Conservation (phyloP, 2,329 filamentous ascomycete genomes). For the Dendryphion nanum region DNA sequence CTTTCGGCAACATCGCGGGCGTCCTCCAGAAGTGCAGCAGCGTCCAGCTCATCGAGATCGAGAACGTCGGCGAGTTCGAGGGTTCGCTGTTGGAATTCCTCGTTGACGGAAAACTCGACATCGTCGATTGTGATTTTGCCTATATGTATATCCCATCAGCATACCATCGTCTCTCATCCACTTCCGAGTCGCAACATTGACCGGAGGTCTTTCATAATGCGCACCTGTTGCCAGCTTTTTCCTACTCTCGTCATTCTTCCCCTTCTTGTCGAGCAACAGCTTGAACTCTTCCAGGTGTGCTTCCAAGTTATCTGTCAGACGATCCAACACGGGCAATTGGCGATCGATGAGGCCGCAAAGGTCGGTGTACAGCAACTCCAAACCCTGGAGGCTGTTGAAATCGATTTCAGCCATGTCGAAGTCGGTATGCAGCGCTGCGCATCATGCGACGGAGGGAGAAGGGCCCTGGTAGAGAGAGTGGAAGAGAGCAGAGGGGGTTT, state of each 20-base stretch:
- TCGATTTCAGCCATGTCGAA: slow-evolving; percentile 68
- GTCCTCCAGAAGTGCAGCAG: slow-evolving; percentile 72
- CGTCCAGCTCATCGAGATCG: slow-evolving; percentile 84
- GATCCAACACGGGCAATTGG: slow-evolving; percentile 67
- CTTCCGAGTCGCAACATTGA: too few relatives aligned
- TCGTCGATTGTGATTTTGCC: slow-evolving; percentile 74
- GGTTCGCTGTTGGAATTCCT: slow-evolving; percentile 80
- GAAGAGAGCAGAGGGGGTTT: too few relatives aligned
- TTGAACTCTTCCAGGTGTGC: slow-evolving; percentile 65
- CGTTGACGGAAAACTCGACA: slow-evolving; percentile 76
- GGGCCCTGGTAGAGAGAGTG: too few relatives aligned
- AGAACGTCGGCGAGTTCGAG: slow-evolving; percentile 83
- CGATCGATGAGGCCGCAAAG: slow-evolving; percentile 73
- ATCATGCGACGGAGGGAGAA: slow-evolving; percentile 25
- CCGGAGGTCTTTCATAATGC: too few relatives aligned
- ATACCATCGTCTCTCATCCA: too few relatives aligned
- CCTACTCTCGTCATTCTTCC: slow-evolving; percentile 73
- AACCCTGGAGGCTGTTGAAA: slow-evolving; percentile 68
- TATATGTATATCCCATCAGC: too few relatives aligned
- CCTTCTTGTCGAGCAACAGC: slow-evolving; percentile 70
- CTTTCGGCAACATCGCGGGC: slow-evolving; percentile 67
- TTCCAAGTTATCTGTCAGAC: slow-evolving; percentile 65
- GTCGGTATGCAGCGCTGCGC: slow-evolving; percentile 20
- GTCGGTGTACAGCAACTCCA: slow-evolving; percentile 84
- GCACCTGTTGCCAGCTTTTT: slow-evolving; percentile 53